Percentiles rank a stretch among this genome's conserved stretches.
These are phyloP conservation scores for Chiua virens DNA, from an alignment of 768 basidiomycete genomes.

Conservation along the genomic window DNA sequence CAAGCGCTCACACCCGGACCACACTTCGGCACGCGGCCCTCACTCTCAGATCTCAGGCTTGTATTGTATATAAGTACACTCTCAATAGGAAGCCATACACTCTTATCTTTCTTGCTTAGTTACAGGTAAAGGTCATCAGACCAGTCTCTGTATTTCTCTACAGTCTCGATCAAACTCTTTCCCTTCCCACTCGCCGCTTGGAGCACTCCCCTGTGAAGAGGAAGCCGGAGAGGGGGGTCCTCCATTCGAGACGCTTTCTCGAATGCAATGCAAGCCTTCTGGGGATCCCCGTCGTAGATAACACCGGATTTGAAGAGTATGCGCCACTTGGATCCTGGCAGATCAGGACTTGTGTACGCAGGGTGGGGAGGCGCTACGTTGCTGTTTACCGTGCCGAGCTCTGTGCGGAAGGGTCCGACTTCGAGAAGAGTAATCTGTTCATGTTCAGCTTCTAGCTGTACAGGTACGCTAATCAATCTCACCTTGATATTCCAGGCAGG, in stretches of 20 bases:
- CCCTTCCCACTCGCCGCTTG: slow-evolving; percentile 8
- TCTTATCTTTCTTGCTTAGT: background rate
- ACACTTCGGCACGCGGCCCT: too few relatives aligned
- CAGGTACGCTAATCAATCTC: background rate
- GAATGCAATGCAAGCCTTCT: slow-evolving; percentile 21
- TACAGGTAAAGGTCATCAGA: slow-evolving; percentile 23
- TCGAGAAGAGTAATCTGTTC: slow-evolving; percentile 5
- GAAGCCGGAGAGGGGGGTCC: slow-evolving; percentile 22
- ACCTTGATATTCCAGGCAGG: slow-evolving; percentile 27
- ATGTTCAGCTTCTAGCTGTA: background rate
- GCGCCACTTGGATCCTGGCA: slow-evolving; percentile 11
- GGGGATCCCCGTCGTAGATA: slow-evolving; percentile 10
- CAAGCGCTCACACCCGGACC: too few relatives aligned
- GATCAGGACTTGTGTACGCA: slow-evolving; percentile 15
- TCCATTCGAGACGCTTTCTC: slow-evolving; percentile 19
- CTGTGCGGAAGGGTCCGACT: slow-evolving; percentile 17
- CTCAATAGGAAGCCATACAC: too few relatives aligned
- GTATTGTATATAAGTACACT: too few relatives aligned
- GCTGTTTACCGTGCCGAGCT: background rate
- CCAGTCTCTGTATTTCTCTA: slow-evolving; percentile 23
- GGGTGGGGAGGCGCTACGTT: slow-evolving; percentile 6
- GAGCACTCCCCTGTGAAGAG: slow-evolving; percentile 12
- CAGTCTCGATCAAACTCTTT: slow-evolving; percentile 8
- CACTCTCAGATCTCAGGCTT: too few relatives aligned
- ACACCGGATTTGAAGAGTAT: background rate